Percentiles rank a stretch among this genome's conserved stretches.
Evolutionary conservation across 1,139 yeast species (phyloP).

Genomic region (Suhomyces wounanorum): DNA sequence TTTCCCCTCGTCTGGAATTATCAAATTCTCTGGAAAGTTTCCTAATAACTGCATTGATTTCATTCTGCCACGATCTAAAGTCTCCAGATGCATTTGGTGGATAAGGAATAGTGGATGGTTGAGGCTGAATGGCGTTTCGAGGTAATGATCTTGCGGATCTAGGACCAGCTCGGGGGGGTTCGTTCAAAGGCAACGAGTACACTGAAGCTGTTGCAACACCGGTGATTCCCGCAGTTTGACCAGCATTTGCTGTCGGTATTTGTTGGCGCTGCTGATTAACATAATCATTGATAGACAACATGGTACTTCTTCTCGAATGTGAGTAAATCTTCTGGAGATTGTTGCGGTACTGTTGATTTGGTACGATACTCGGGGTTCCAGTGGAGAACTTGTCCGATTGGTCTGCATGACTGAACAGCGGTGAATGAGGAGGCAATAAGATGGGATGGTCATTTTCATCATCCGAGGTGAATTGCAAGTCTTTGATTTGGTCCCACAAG

Average conservation of each 20-base stretch:
- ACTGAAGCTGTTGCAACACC: slow-evolving; percentile 26
- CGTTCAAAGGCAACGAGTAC: slow-evolving; percentile 26
- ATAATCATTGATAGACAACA: slow-evolving; percentile 41
- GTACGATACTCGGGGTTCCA: slow-evolving; percentile 39
- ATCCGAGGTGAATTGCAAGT: slow-evolving; percentile 40
- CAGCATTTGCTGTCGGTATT: slow-evolving; percentile 18
- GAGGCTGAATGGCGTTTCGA: slow-evolving; percentile 5
- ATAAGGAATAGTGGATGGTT: neutral
- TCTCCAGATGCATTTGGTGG: slow-evolving; percentile 31
- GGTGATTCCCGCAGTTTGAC: slow-evolving; percentile 12
- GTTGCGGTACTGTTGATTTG: slow-evolving; percentile 35
- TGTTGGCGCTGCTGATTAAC: slow-evolving; percentile 38
- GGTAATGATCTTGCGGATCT: slow-evolving; percentile 12
- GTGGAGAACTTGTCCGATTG: slow-evolving; percentile 43
- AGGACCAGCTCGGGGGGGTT: slow-evolving; percentile 5
- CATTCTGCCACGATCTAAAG: slow-evolving; percentile 48
- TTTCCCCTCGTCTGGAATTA: slow-evolving; percentile 14
- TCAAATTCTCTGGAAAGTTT: slow-evolving; percentile 42
- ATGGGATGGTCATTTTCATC: slow-evolving; percentile 28
- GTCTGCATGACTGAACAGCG: slow-evolving; percentile 36
- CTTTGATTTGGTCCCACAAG: slow-evolving; percentile 75
- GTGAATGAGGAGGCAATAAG: slow-evolving; percentile 40
- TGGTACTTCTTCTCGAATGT: slow-evolving; percentile 45
- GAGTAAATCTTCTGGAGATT: slow-evolving; percentile 48
- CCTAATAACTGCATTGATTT: slow-evolving; percentile 43